phyloP scores from a whole-genome alignment of 768 basidiomycete species.

The Paxillus involutus region DNA sequence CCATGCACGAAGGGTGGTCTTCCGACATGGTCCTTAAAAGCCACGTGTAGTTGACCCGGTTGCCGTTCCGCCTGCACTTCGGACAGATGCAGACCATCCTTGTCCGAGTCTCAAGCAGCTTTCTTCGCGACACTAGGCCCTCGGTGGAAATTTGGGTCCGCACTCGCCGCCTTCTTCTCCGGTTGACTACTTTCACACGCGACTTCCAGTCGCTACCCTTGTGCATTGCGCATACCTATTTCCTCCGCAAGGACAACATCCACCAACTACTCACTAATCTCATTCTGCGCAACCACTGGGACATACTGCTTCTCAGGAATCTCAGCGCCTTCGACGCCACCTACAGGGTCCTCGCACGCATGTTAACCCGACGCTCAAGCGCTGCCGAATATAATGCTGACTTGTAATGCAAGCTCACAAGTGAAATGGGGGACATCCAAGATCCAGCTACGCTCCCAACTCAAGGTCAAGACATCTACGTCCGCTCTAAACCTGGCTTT shows the following conservation, averaged over 20 bases:
- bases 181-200: slow-evolving; percentile 20
- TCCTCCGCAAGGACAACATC: too few species aligned
- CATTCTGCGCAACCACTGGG: slow-evolving; percentile 11
- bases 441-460: not conserved
- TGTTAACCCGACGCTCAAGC: slow-evolving; percentile 7
- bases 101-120: too few species aligned
- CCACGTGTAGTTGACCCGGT: too few species aligned
- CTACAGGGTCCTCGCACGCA: slow-evolving; percentile 2
- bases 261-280: slow-evolving; percentile 2
- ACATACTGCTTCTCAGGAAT: slow-evolving; percentile 24
- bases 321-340: slow-evolving; percentile 9
- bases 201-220: slow-evolving; percentile 34
- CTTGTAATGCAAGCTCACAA: not conserved
- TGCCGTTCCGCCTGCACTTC: too few species aligned
- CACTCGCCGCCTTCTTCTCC: slow-evolving; percentile 18
- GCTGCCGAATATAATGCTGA: not conserved
- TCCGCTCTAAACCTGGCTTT: slow-evolving; percentile 67
- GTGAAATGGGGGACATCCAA: not conserved
- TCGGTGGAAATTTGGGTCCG: too few species aligned
- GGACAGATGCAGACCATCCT: too few species aligned
- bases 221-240: too few species aligned
- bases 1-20: too few species aligned
- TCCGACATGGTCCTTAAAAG: too few species aligned
- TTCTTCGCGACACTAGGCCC: too few species aligned
- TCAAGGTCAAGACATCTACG: slow-evolving; percentile 48